Evolutionary conservation across 176 grass and related monocot species (phyloP), one percentile per base, ranked within the genome.

Genomic region (Pontederia paniculata): DNA sequence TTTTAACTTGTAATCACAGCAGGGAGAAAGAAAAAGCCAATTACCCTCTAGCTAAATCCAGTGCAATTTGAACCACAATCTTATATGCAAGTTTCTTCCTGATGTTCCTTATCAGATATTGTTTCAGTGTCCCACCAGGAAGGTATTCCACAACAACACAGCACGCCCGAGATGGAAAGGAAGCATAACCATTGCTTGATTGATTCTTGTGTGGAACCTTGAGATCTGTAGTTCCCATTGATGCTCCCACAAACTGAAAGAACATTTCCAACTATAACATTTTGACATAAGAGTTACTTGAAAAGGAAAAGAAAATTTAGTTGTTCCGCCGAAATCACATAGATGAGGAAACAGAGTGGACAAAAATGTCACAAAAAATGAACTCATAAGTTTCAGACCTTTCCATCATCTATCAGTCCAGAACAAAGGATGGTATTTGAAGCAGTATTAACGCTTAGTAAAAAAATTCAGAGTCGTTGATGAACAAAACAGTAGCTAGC

Each of bases 71-170:
- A 74, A 89, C 76, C 19, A 86, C 85, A 49, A 86, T 58, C 78
- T 76, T 86, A 51, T 89, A 96, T 44, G 90, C 70, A 3, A 96
- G 90, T 67, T 96, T 96, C 44, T 70, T 66, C n/a, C 76, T 59
- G 14, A 73, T 74, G 43, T 83, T 89, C 60, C 83, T 89, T 53
- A 89, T 76, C 21, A 96, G 66, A 70, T 86, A 83, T 28, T 86
- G 90, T 62, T 96, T 96, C 46, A 96, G 56, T 65, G 85, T 86
- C 51, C 90, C 90, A 37, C 90, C 85, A 50, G 85, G 78, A 0
- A 83, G 85, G 78, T 89, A 89, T 75, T 96, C 85, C 41, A 96
- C 90, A 46, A 96, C 85, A 16, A 89, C 90, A 53, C 90, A 96
- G 17, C 90, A 89, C 10, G 79, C 90, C 86, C 79, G 73, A 7